Evolutionary conservation across 2,329 filamentous ascomycete species (phyloP).

Genomic region (Septoria petroselini): DNA sequence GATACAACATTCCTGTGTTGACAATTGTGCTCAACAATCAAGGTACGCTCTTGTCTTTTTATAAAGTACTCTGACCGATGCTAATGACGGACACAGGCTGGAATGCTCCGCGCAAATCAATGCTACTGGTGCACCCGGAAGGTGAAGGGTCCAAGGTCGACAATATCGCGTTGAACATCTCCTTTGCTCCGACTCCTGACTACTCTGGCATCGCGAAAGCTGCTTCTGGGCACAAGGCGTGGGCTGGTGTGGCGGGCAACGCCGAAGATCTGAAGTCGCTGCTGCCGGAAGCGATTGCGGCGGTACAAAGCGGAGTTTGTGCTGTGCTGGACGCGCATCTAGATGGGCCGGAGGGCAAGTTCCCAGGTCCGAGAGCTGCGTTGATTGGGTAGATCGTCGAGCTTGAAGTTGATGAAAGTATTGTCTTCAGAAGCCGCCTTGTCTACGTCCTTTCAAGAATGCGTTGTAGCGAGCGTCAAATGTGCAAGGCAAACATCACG

Average conservation of each 20-base stretch:
- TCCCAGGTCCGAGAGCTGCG: constrained; percentile 40
- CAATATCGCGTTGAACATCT: constrained; percentile 65
- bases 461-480: too few relatives aligned
- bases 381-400: constrained; percentile 15
- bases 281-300: constrained; percentile 57
- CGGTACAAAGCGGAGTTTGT: constrained; percentile 55
- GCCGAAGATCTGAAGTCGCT: constrained; percentile 54
- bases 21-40: constrained; percentile 69
- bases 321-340: constrained; percentile 63
- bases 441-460: too few relatives aligned
- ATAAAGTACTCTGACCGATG: neutral
- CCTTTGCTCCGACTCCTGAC: constrained; percentile 63
- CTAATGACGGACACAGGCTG: constrained; percentile 46
- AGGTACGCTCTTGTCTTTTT: constrained; percentile 36
- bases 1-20: constrained; percentile 64
- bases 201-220: constrained; percentile 67
- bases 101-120: constrained; percentile 62
- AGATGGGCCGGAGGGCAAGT: constrained; percentile 56
- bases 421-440: neutral
- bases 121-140: constrained; percentile 64
- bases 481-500: too few relatives aligned
- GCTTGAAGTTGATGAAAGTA: neutral
- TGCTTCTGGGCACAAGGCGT: constrained; percentile 59
- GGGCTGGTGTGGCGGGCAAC: constrained; percentile 58
- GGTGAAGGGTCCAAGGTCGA: constrained; percentile 60